phyloP scores from a whole-genome alignment of 2,329 filamentous ascomycete species.

The Pyricularia grisea region DNA sequence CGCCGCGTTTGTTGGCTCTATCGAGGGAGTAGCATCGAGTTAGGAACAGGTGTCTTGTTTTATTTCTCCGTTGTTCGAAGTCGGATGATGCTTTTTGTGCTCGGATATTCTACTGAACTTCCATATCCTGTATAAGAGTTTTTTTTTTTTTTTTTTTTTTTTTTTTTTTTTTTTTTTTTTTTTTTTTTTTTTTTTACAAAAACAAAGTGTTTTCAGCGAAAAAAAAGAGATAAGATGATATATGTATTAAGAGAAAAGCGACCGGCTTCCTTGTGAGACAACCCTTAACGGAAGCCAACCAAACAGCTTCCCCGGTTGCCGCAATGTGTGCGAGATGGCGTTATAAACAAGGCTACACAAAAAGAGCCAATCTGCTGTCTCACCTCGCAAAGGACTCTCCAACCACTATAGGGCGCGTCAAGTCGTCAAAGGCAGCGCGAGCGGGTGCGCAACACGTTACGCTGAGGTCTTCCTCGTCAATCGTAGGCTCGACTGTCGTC shows the following conservation, averaged over 20 bases:
- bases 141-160: no score
- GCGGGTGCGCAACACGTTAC: conserved; percentile 27
- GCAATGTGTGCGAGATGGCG: neutral
- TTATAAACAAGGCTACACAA: neutral
- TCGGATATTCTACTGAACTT: neutral
- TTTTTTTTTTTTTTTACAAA: no score
- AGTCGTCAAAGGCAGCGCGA: conserved; percentile 16
- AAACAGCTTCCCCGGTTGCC: neutral
- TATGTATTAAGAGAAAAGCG: neutral
- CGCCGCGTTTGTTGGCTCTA: conserved; percentile 7
- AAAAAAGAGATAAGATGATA: no score
- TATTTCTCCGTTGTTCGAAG: neutral
- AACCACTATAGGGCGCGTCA: conserved; percentile 34
- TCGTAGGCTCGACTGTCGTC: conserved; percentile 3
- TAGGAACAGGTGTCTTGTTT: no score
- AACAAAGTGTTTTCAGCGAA: no score
- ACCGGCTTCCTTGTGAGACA: neutral
- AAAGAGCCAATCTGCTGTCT: neutral
- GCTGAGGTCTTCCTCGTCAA: conserved; percentile 26
- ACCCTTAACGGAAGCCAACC: neutral
- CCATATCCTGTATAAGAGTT: no score
- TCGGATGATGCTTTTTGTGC: neutral
- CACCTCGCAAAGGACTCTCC: conserved; percentile 16
- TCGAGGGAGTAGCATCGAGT: neutral
- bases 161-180: no score